A percentile compares a stretch with the other conserved stretches of the same genome.
Evolutionary conservation across 2,329 filamentous ascomycete species (phyloP).

Genomic region (Fusarium anguioides): DNA sequence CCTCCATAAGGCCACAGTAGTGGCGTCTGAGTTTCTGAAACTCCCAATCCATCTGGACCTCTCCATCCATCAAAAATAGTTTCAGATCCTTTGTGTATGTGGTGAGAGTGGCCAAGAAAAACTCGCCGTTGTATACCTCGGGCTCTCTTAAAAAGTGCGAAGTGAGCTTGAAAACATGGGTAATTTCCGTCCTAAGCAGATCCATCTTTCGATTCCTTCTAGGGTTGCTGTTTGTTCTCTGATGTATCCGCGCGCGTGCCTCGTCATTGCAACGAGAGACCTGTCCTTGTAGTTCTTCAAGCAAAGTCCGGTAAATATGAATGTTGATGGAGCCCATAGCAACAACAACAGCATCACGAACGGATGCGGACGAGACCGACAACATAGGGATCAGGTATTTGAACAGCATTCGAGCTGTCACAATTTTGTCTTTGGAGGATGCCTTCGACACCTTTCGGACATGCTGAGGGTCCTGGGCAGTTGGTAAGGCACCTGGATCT

Average conservation of each 20-base stretch:
- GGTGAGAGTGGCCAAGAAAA: conserved; percentile 88
- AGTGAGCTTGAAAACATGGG: conserved; percentile 94
- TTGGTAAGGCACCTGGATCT: conserved; percentile 73
- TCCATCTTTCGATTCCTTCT: conserved; percentile 87
- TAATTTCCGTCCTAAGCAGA: conserved; percentile 89
- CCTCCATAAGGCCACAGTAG: conserved; percentile 94
- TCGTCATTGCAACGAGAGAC: conserved; percentile 90
- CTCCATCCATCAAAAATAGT: conserved; percentile 92
- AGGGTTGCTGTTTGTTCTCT: conserved; percentile 84
- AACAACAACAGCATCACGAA: conserved; percentile 89
- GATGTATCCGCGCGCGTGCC: conserved; percentile 86
- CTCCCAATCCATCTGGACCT: conserved; percentile 94
- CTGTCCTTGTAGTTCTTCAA: conserved; percentile 89
- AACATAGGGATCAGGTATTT: conserved; percentile 90
- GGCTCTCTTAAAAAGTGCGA: conserved; percentile 86
- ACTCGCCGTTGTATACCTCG: conserved; percentile 86
- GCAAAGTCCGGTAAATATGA: conserved; percentile 88
- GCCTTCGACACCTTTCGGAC: conserved; percentile 81
- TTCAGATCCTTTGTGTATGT: conserved; percentile 92
- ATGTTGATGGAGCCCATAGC: conserved; percentile 95
- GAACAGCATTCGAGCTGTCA: conserved; percentile 89
- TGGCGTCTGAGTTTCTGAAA: conserved; percentile 92
- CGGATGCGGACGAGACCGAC: conserved; percentile 80
- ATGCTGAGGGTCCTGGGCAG: conserved; percentile 73
- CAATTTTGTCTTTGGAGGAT: conserved; percentile 78